phyloP scores from a whole-genome alignment of 345 rosid genomes.

The Citrus australasica region DNA sequence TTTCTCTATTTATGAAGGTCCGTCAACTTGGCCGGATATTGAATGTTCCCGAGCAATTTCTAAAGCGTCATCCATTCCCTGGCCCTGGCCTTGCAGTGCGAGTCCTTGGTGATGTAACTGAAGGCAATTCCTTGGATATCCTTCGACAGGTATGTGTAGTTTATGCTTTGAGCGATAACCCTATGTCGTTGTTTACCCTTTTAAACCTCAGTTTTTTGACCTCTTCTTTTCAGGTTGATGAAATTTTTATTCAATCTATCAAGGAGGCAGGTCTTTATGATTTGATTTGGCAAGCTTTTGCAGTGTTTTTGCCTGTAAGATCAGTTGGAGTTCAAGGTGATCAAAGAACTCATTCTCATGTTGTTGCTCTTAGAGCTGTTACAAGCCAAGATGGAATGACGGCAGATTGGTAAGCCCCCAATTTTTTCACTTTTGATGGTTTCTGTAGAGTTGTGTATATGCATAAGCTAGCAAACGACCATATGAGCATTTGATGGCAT shows the following conservation, averaged over 20 bases:
- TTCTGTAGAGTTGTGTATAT: background rate
- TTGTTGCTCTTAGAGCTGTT: conserved; percentile 97
- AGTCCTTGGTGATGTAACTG: conserved; percentile 88
- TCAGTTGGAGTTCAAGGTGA: conserved; percentile 99
- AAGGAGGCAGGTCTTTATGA: conserved; percentile 96
- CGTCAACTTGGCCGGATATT: conserved; percentile 86
- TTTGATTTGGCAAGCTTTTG: conserved; percentile 98
- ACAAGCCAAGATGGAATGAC: conserved; percentile 99
- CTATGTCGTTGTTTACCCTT: background rate
- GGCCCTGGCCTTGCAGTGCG: conserved; percentile 99
- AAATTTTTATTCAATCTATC: conserved; percentile 93
- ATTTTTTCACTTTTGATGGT: background rate
- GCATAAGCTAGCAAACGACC: background rate
- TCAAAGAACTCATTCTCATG: conserved; percentile 98
- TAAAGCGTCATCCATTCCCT: conserved; percentile 97
- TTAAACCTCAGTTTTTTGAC: background rate
- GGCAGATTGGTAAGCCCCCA: conserved; percentile 77
- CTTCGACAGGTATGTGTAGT: conserved; percentile 66
- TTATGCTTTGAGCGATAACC: conserved; percentile 1
- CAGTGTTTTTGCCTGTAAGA: conserved; percentile 90
- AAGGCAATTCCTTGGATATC: conserved; percentile 83
- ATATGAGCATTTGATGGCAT: background rate
- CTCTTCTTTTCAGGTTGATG: conserved; percentile 65
- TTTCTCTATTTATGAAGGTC: conserved; percentile 45
- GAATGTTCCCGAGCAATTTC: conserved; percentile 75